These are phyloP conservation scores for Pythium folliculosum DNA, from an alignment of 352 stramenopile genomes.

Conservation along the genomic window DNA sequence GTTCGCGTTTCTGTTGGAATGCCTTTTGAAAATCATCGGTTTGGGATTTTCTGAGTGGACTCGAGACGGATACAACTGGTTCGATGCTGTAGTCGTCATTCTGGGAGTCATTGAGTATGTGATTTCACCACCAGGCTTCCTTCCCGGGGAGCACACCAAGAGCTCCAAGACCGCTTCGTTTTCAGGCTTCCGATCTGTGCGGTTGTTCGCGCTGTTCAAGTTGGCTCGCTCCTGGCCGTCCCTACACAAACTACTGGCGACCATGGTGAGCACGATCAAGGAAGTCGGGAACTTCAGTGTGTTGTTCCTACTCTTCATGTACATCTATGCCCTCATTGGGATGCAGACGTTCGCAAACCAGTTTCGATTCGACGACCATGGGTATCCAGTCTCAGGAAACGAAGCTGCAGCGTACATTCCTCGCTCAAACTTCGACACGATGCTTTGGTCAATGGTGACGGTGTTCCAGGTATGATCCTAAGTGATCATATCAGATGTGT, in stretches of 20 bases:
- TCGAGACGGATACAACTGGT: conserved; percentile 72
- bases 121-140: conserved; percentile 47
- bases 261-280: conserved; percentile 83
- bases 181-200: conserved; percentile 80
- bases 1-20: conserved; percentile 52
- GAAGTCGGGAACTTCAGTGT: conserved; percentile 93
- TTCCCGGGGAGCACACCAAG: conserved; percentile 13
- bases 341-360: conserved; percentile 93
- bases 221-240: conserved; percentile 89
- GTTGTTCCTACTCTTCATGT: conserved; percentile 93
- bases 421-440: conserved; percentile 66
- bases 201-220: conserved; percentile 90
- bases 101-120: conserved; percentile 42
- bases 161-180: conserved; percentile 41
- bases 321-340: conserved; percentile 91
- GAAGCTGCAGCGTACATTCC: conserved; percentile 41
- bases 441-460: conserved; percentile 69
- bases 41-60: conserved; percentile 58
- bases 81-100: conserved; percentile 68
- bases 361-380: conserved; percentile 86
- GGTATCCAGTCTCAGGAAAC: conserved; percentile 39
- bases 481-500: background rate
- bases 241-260: conserved; percentile 86
- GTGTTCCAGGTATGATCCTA: conserved; percentile 56
- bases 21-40: conserved; percentile 67